Base-by-base conservation (phyloP, 495 filamentous ascomycete species). In the Neurospora africana region DNA sequence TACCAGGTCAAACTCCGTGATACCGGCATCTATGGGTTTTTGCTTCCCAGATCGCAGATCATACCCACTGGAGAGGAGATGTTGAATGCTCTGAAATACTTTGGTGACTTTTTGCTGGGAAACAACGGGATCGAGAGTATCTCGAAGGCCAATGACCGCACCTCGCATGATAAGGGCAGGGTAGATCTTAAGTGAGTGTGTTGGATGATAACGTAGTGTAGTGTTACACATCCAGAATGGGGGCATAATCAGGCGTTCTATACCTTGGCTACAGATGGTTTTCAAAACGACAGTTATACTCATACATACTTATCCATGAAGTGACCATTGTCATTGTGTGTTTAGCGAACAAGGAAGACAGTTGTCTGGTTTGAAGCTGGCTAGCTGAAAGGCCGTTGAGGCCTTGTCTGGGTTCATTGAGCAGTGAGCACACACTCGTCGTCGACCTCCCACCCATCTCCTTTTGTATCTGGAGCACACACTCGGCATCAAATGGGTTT, bases 1-100 rank as follows among this genome's bases (percentile, higher is more conserved):
- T 99, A 96, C 77, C 95, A 98, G 83, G 91, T 99, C 79, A 98
- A 98, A 81, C 84, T 99, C 30, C 87, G 95, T 41, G 95, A 99
- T 82, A 97, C 93, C 0, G 95, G 95, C 4, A 95, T 78, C 80
- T 98, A 98, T 79, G 95, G 95, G 0, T 99, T 98, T 76, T 83
- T 99, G 68, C 84, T 99, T 10, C 95, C 95, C 0, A 89, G 87
- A 40, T 91, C 94, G 71, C 86, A 97, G 73, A 99, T 99, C 69
- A 80, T 97, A 5, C 95, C 95, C 0, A 95, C 93, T 0, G 95
- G 95, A 3, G 88, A 92, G 80, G 95, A 99, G 79, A 85, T 93
- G 27, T 90, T 94, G 75, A 89, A 91, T 68, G 92, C 93, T 0
- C 82, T 97, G 43, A 85, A 93, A 74, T 92, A 93, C 73, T 89